Conservation (phyloP, 2,329 filamentous ascomycete species). For the Pyrenochaeta sp. region DNA sequence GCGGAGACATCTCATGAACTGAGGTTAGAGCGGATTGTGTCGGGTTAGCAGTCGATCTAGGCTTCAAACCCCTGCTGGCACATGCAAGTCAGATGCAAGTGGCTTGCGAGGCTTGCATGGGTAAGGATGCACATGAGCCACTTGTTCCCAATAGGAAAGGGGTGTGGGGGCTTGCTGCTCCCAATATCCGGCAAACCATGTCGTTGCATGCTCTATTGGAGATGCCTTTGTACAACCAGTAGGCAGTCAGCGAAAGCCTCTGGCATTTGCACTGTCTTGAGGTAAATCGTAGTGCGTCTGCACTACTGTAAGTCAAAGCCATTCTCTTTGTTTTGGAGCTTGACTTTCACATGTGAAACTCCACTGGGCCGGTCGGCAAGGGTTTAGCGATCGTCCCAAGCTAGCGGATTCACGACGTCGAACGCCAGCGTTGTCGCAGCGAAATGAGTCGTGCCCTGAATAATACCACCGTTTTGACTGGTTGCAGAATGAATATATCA, state of each 20-base stretch:
- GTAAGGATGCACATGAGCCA: slow-evolving; percentile 25
- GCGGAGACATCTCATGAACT: slow-evolving; percentile 5
- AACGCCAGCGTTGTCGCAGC: slow-evolving; percentile 10
- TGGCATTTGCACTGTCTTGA: not conserved
- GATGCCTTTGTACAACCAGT: not conserved
- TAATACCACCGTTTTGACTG: slow-evolving; percentile 13
- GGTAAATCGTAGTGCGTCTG: not conserved
- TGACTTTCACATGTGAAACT: slow-evolving; percentile 25
- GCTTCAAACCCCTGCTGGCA: slow-evolving; percentile 26
- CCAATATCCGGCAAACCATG: slow-evolving; percentile 16
- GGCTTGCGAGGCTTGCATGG: slow-evolving; percentile 33
- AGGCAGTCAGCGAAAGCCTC: not conserved
- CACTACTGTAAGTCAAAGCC: not conserved
- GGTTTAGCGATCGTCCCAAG: slow-evolving; percentile 19
- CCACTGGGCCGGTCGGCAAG: slow-evolving; percentile 17
- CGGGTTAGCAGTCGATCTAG: slow-evolving; percentile 30
- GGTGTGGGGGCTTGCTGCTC: slow-evolving; percentile 22
- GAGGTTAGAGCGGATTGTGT: slow-evolving; percentile 22
- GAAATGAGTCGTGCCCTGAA: slow-evolving; percentile 19
- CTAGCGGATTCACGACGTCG: slow-evolving; percentile 24
- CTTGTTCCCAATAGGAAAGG: slow-evolving; percentile 28
- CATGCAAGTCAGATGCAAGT: slow-evolving; percentile 40
- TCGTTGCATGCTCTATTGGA: slow-evolving; percentile 9
- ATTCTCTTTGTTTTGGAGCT: not conserved
- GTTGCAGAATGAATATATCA: slow-evolving; percentile 8